Evolutionary conservation across 2,329 filamentous ascomycete genomes (phyloP), one percentile per base, ranked within the genome.

Genomic region (Teratosphaeria viscida): DNA sequence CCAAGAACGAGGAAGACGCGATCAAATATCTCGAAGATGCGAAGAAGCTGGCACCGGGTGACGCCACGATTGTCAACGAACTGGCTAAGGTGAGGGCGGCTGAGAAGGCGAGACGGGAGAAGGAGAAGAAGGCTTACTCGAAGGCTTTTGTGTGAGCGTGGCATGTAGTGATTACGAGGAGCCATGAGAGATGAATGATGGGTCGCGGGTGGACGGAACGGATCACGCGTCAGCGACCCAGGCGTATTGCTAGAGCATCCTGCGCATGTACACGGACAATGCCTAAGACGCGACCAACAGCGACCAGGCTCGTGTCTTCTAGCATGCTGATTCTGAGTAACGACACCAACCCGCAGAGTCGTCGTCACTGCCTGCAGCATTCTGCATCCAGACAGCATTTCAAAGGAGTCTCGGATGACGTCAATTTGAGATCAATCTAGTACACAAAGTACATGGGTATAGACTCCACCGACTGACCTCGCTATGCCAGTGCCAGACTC

Each of bases 111-210:
- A 82, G 87, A 62, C 81, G 85, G 63, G 88, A 88, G 73, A 95
- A 92, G 83, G 90, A 96, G 80, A 95, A 92, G 83, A 90, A 89
- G 67, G 88, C 87, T 5, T 95, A 92, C 73, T 89, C 88, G 78
- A 97, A 95, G 78, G 94, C 95, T 76, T 97, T 97, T 72, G 74
- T 79, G 49, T 85, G 60, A 61, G 43, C n/a, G 47, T 23, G 58
- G 23, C n/a, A 19, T 19, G 10, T 2, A n/a, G 14, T 11, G 19
- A 49, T 7, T 10, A 49, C 5, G 43, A 49, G n/a, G 43, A 49
- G 43, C 43, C 11, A 49, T 49, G 43, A 49, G 16, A 49, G n/a
- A 23, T n/a, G 16, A 23, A n/a, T 49, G 7, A 10, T 19, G 43
- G 19, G 8, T 19, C 43, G 43, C 43, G n/a, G 16, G 43, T 49